Conservation (phyloP, 2,329 filamentous ascomycete species). For the Boeremia exigua region DNA sequence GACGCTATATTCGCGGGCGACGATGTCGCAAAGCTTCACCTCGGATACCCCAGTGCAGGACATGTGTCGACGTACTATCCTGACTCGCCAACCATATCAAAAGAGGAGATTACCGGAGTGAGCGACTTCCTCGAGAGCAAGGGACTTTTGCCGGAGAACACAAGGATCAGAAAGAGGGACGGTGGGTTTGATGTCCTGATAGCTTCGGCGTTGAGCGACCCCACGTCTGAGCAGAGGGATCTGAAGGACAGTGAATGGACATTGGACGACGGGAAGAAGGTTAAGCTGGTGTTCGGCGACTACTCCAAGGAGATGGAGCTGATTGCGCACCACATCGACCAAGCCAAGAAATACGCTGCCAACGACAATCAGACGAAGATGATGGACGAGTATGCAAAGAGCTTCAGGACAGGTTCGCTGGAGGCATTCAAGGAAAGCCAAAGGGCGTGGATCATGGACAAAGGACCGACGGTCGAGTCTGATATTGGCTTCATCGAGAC, state of each 20-base stretch:
- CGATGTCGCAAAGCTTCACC: conserved; percentile 52
- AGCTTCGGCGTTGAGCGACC: conserved; percentile 53
- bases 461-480: conserved; percentile 58
- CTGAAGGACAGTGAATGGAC: conserved; percentile 55
- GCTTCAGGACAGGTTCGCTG: conserved; percentile 58
- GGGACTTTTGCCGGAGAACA: conserved; percentile 58
- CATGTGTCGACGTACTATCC: conserved; percentile 60
- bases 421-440: conserved; percentile 59
- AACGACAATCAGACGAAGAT: conserved; percentile 55
- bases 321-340: conserved; percentile 53
- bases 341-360: conserved; percentile 56
- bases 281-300: conserved; percentile 55
- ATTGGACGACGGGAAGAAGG: conserved; percentile 54
- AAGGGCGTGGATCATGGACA: conserved; percentile 61
- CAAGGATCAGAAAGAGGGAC: conserved; percentile 53
- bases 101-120: conserved; percentile 55
- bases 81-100: conserved; percentile 55
- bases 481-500: conserved; percentile 63
- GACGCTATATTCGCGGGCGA: conserved; percentile 53
- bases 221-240: conserved; percentile 49
- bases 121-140: conserved; percentile 56
- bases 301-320: conserved; percentile 55
- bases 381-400: conserved; percentile 56
- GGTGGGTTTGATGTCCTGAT: conserved; percentile 57
- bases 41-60: conserved; percentile 57